A percentile compares a stretch with the other conserved stretches of the same genome.
Conservation (phyloP, 169 alveolate species). For the Plasmodium ovale region DNA sequence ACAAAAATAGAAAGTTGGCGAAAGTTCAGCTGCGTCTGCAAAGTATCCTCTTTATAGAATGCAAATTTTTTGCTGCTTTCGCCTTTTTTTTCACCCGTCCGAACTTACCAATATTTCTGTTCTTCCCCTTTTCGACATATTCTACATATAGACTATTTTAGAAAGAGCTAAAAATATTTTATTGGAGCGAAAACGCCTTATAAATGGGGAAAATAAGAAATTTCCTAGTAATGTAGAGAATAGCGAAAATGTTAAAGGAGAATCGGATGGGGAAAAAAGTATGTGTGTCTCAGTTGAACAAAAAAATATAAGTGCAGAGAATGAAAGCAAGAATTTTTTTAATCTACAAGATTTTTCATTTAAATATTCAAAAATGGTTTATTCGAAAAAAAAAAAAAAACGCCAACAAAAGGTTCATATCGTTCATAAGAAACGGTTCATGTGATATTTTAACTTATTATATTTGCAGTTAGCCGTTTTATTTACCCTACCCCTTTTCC, state of each 20-base stretch:
- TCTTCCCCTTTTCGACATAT: too few relatives aligned
- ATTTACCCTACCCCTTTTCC: background rate
- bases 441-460: too few relatives aligned
- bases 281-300: background rate
- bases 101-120: too few relatives aligned
- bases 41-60: background rate
- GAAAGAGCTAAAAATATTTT: conserved; percentile 44
- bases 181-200: conserved; percentile 21
- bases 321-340: conserved; percentile 12
- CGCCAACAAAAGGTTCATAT: background rate
- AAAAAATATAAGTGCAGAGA: conserved; percentile 4
- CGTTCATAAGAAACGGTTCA: too few relatives aligned
- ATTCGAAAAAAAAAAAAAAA: conserved; percentile 5
- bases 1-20: background rate
- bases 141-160: conserved; percentile 36
- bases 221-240: background rate
- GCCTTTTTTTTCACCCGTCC: too few relatives aligned
- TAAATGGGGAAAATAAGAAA: conserved; percentile 18
- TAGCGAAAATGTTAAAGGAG: background rate
- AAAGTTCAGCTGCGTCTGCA: background rate
- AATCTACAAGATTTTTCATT: conserved; percentile 31
- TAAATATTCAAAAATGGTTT: conserved; percentile 50
- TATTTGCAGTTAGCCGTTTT: too few relatives aligned
- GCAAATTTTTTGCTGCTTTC: background rate
- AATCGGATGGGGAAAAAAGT: background rate